A percentile compares a stretch with the other conserved stretches of the same genome.
Conservation (phyloP, 2,329 filamentous ascomycete species). For the Myriosclerotinia duriaeana region DNA sequence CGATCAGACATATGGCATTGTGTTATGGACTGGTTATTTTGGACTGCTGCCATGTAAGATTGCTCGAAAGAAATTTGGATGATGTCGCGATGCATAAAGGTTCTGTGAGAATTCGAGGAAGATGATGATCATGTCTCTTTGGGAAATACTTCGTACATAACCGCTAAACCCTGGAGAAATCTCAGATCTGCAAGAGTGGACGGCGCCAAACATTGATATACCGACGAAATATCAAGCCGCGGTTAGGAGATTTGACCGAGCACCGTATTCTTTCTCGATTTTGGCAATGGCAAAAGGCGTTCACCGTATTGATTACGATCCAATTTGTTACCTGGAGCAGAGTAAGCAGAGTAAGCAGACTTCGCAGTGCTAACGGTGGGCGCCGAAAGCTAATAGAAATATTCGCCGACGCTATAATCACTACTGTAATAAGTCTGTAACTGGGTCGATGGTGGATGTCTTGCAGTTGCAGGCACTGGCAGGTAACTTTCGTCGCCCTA, state of each 20-base stretch:
- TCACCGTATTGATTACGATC: not conserved
- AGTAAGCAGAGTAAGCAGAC: not conserved
- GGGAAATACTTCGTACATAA: not conserved
- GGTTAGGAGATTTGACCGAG: not conserved
- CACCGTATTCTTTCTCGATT: not conserved
- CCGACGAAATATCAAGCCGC: not conserved
- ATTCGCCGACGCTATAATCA: constrained; percentile 10
- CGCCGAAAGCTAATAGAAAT: not conserved
- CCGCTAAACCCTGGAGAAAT: not conserved
- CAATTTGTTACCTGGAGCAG: not conserved
- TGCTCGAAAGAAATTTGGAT: constrained; percentile 1
- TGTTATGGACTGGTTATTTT: not conserved
- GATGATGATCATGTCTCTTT: not conserved
- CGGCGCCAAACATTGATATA: constrained; percentile 1
- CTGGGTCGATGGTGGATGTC: not conserved
- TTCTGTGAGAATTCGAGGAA: not conserved
- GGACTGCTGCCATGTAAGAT: not conserved
- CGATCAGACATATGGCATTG: not conserved
- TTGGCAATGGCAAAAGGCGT: not conserved
- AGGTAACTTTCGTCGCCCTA: not conserved
- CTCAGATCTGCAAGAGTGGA: not conserved
- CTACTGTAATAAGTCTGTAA: not conserved
- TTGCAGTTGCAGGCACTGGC: not conserved
- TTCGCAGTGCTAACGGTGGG: constrained; percentile 3
- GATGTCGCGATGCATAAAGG: not conserved